phyloP scores from a whole-genome alignment of 768 basidiomycete species.

The Vararia minispora region DNA sequence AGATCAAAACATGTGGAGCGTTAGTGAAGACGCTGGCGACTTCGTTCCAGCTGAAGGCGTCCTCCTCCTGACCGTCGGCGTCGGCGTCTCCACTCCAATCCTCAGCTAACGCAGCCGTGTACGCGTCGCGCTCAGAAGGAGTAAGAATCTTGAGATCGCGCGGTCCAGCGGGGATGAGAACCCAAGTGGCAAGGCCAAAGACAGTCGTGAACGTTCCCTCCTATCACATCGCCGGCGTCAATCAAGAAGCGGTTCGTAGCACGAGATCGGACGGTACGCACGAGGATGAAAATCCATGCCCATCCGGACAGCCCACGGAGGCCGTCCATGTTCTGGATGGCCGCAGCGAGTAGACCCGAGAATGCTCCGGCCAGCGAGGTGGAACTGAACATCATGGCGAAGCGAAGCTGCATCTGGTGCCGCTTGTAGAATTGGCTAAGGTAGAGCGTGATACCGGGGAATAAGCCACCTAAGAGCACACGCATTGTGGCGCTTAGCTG shows the following conservation, averaged over 20 bases:
- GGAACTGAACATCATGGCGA: slow-evolving; percentile 32
- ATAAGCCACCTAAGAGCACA: slow-evolving; percentile 27
- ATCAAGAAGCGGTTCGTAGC: too few species aligned
- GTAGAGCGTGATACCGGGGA: slow-evolving; percentile 24
- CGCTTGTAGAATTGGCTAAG: slow-evolving; percentile 20
- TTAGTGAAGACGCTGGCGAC: slow-evolving; percentile 35
- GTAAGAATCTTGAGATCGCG: slow-evolving; percentile 38
- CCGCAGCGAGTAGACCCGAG: slow-evolving; percentile 53
- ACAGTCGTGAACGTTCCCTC: slow-evolving; percentile 55
- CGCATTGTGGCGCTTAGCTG: too few species aligned
- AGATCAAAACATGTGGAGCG: slow-evolving; percentile 40
- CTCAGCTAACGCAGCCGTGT: slow-evolving; percentile 25
- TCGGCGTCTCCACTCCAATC: slow-evolving; percentile 23
- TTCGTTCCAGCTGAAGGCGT: slow-evolving; percentile 48
- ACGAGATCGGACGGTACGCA: slow-evolving; percentile 12
- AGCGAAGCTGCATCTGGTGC: slow-evolving; percentile 20
- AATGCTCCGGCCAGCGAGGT: slow-evolving; percentile 45
- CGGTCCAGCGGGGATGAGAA: slow-evolving; percentile 36
- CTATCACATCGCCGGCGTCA: slow-evolving; percentile 11
- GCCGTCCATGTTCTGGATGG: slow-evolving; percentile 46
- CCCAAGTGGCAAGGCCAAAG: slow-evolving; percentile 41
- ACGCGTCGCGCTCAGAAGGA: slow-evolving; percentile 30
- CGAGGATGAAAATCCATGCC: slow-evolving; percentile 60
- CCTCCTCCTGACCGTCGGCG: slow-evolving; percentile 27
- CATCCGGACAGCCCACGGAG: slow-evolving; percentile 42